Evolutionary conservation across 1,284 basidiomycete genomes (phyloP).

Genomic region (Ceratobasidium sp.): DNA sequence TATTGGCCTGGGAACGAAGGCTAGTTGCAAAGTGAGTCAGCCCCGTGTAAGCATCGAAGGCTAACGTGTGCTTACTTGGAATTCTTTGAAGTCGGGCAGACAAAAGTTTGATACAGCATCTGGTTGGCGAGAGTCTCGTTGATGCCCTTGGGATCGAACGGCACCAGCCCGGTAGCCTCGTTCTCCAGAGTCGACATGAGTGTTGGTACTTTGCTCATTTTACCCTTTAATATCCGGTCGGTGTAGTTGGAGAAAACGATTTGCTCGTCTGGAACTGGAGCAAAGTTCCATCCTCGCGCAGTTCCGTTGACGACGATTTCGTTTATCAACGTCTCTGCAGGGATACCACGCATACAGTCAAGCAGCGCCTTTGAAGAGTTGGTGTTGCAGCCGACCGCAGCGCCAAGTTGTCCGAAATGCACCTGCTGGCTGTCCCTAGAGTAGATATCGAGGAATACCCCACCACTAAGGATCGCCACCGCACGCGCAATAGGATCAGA

Average conservation of each 20-base stretch:
- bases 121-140: conserved; percentile 2
- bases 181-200: conserved; percentile 12
- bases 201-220: conserved; percentile 8
- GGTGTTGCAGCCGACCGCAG: neutral
- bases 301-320: conserved; percentile 10
- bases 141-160: conserved; percentile 18
- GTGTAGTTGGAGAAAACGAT: conserved; percentile 8
- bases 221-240: neutral
- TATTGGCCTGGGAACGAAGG: neutral
- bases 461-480: neutral
- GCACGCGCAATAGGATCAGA: neutral
- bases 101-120: neutral
- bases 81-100: conserved; percentile 8
- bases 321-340: neutral
- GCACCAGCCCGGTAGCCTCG: conserved; percentile 13
- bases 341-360: conserved; percentile 1
- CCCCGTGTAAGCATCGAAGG: neutral
- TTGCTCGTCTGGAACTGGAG: conserved; percentile 5
- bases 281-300: conserved; percentile 12
- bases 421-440: neutral
- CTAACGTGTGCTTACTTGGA: neutral
- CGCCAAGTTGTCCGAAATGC: neutral
- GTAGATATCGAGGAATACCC: conserved; percentile 9
- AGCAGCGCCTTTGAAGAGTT: neutral
- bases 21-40: neutral